phyloP scores from a whole-genome alignment of 257 asterid species.

The Sherardia arvensis region DNA sequence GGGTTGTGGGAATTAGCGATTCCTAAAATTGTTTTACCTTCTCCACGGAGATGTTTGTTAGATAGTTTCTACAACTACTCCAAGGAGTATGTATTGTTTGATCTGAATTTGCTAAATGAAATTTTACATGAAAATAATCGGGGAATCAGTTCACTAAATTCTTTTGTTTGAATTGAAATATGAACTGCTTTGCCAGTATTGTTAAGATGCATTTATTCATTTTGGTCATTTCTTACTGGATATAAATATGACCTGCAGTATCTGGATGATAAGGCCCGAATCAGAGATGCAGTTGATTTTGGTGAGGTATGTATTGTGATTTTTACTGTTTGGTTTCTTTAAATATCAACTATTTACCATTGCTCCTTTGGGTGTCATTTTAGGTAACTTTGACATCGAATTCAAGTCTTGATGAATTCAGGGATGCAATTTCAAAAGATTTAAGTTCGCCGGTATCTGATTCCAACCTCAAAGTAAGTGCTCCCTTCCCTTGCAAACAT shows the following conservation, averaged over 20 bases:
- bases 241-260: conserved; percentile 40
- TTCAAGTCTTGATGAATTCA: conserved; percentile 68
- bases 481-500: neutral
- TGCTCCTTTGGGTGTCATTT: conserved; percentile 13
- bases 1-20: neutral
- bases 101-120: neutral
- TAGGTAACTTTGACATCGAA: conserved; percentile 55
- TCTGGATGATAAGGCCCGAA: conserved; percentile 67
- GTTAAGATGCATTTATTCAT: neutral
- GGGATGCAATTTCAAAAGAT: conserved; percentile 40
- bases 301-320: conserved; percentile 44
- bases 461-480: conserved; percentile 58
- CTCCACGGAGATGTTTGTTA: neutral
- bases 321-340: conserved; percentile 9
- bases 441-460: conserved; percentile 41
- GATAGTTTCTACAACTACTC: neutral
- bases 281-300: conserved; percentile 57
- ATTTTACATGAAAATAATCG: neutral
- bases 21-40: neutral
- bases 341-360: neutral
- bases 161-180: neutral
- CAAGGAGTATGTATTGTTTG: neutral
- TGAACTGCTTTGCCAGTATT: neutral
- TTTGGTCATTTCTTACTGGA: conserved; percentile 11
- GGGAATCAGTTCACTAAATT: neutral